Percentiles rank a stretch among this genome's conserved stretches.
These are phyloP conservation scores for Cyberlindnera amylophila DNA, from an alignment of 805 yeast genomes.

Conservation along the genomic window DNA sequence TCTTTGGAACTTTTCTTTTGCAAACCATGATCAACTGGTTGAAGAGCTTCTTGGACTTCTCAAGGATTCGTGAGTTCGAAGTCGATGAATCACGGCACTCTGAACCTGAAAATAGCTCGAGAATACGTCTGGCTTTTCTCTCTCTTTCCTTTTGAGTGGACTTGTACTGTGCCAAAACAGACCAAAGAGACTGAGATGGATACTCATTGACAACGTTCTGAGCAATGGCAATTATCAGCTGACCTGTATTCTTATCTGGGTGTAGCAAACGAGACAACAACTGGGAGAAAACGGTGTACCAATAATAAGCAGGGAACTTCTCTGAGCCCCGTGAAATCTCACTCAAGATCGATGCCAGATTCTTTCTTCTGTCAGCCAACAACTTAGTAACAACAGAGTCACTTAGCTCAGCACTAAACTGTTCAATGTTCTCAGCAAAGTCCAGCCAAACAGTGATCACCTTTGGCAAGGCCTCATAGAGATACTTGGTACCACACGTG, in stretches of 20 bases:
- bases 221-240: conserved; percentile 54
- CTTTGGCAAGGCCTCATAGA: conserved; percentile 84
- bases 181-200: conserved; percentile 87
- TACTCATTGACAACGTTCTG: conserved; percentile 55
- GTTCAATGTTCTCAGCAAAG: conserved; percentile 39
- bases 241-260: conserved; percentile 50
- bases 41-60: conserved; percentile 26
- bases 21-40: conserved; percentile 27
- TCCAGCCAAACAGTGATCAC: conserved; percentile 91
- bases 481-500: conserved; percentile 56
- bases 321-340: conserved; percentile 43
- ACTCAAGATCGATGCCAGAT: conserved; percentile 44
- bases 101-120: conserved; percentile 29
- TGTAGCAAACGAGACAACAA: conserved; percentile 75
- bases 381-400: conserved; percentile 15
- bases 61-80: conserved; percentile 17
- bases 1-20: conserved; percentile 19
- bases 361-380: conserved; percentile 30
- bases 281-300: conserved; percentile 88
- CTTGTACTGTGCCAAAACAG: conserved; percentile 63
- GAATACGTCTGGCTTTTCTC: conserved; percentile 42
- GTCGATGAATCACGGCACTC: conserved; percentile 19
- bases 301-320: conserved; percentile 49
- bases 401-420: conserved; percentile 18
- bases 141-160: conserved; percentile 50